A percentile compares a stretch with the other conserved stretches of the same genome.
phyloP scores from a whole-genome alignment of 2,329 filamentous ascomycete species.

The Capronia americana region DNA sequence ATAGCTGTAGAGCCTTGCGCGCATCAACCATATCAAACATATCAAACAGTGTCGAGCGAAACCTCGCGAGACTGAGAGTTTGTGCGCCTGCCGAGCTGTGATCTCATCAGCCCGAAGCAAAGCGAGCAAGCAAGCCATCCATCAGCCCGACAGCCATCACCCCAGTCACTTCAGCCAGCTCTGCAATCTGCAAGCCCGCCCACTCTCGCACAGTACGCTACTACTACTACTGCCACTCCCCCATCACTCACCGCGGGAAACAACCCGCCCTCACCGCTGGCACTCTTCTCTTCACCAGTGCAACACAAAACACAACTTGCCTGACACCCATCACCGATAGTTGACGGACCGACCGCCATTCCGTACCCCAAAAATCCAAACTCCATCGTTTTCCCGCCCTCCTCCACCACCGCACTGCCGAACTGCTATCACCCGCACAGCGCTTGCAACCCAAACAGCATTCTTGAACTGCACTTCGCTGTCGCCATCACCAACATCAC shows the following conservation, averaged over 20 bases:
- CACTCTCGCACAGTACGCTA: constrained; percentile 11
- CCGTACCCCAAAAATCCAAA: constrained; percentile 12
- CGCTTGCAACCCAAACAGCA: constrained; percentile 10
- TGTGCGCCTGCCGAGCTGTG: constrained; percentile 21
- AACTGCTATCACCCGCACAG: constrained; percentile 10
- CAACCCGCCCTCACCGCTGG: constrained; percentile 20
- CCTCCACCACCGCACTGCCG: constrained; percentile 8
- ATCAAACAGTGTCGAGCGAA: background rate
- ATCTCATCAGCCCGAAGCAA: constrained; percentile 30
- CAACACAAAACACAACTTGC: constrained; percentile 13
- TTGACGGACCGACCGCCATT: constrained; percentile 17
- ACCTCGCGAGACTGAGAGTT: background rate
- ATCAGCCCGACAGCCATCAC: constrained; percentile 26
- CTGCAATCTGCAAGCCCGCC: constrained; percentile 25
- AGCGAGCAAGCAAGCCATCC: constrained; percentile 24
- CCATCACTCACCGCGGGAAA: constrained; percentile 21
- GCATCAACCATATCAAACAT: constrained; percentile 5
- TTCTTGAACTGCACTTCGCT: constrained; percentile 7
- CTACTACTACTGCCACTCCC: background rate
- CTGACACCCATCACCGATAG: constrained; percentile 13
- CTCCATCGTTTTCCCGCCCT: background rate
- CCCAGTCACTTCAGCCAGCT: constrained; percentile 21
- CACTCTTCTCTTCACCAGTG: constrained; percentile 19
- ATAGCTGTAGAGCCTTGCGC: constrained; percentile 28
- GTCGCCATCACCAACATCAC: constrained; percentile 7